Percentiles rank a stretch among this genome's conserved stretches.
phyloP scores from a whole-genome alignment of 2,329 filamentous ascomycete genomes.

The Cryphonectria japonica region DNA sequence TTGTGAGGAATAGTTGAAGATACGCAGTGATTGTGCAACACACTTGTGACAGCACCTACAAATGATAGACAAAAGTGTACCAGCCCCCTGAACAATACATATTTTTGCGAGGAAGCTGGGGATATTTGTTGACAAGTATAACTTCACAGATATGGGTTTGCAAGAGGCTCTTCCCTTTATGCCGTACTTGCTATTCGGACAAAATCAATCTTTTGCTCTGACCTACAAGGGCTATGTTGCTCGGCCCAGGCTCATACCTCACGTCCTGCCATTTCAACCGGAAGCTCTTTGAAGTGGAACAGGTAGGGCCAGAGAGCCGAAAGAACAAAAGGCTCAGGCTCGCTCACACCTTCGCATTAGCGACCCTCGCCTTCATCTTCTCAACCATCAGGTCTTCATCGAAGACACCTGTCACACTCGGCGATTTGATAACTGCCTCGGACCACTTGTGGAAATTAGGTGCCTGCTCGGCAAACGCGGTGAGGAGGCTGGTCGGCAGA shows the following conservation, averaged over 20 bases:
- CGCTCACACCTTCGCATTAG: conserved; percentile 32
- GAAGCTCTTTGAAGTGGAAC: background rate
- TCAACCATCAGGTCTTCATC: conserved; percentile 54
- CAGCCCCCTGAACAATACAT: too few species aligned
- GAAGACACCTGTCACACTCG: conserved; percentile 68
- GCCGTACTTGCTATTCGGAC: too few species aligned
- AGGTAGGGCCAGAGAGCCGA: background rate
- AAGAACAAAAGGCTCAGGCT: background rate
- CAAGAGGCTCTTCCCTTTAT: background rate
- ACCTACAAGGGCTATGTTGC: background rate
- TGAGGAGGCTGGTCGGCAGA: conserved; percentile 51
- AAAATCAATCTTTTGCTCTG: background rate
- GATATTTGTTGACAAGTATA: background rate
- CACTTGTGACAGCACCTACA: too few species aligned
- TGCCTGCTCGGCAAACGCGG: conserved; percentile 54
- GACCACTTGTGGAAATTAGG: conserved; percentile 73
- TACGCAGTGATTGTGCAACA: too few species aligned
- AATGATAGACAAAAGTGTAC: too few species aligned
- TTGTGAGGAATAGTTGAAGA: too few species aligned
- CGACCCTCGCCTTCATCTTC: conserved; percentile 45
- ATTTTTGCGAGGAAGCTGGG: too few species aligned
- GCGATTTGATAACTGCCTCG: conserved; percentile 59
- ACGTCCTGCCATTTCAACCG: background rate
- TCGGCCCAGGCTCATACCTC: background rate
- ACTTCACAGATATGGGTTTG: background rate